phyloP scores from a whole-genome alignment of 306 rosid genomes.

The Parietaria judaica region DNA sequence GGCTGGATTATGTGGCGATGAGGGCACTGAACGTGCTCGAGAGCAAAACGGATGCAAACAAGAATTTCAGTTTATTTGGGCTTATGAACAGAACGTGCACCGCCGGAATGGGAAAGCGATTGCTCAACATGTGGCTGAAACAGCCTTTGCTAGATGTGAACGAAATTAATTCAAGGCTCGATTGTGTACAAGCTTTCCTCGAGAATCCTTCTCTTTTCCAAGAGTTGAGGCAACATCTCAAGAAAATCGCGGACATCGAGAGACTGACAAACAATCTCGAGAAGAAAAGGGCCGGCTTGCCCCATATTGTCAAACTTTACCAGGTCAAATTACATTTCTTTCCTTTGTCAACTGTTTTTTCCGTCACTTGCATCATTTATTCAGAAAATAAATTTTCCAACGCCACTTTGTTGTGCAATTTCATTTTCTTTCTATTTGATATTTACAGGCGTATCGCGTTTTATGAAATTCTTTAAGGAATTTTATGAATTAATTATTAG shows the following conservation, averaged over 20 bases:
- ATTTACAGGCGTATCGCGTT: too few species aligned
- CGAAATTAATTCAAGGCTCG: constrained; percentile 75
- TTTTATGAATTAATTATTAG: too few species aligned
- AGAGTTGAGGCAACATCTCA: constrained; percentile 83
- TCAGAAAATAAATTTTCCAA: too few species aligned
- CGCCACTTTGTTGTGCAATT: too few species aligned
- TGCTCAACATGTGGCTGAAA: constrained; percentile 89
- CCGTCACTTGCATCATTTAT: too few species aligned
- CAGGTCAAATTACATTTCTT: constrained; percentile 40
- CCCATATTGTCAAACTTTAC: constrained; percentile 86
- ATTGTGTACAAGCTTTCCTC: constrained; percentile 86
- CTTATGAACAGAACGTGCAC: constrained; percentile 96
- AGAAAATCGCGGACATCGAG: constrained; percentile 85
- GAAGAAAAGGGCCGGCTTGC: constrained; percentile 81
- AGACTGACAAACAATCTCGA: constrained; percentile 66
- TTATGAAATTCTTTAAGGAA: too few species aligned
- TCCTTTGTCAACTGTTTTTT: too few species aligned
- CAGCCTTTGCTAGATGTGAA: constrained; percentile 80
- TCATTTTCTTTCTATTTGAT: too few species aligned
- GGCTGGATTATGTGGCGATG: constrained; percentile 92
- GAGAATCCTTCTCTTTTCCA: constrained; percentile 79
- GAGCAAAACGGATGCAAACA: constrained; percentile 91
- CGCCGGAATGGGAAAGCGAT: constrained; percentile 95
- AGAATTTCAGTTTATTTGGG: constrained; percentile 92
- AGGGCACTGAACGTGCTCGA: constrained; percentile 86